phyloP scores from a whole-genome alignment of 306 rosid genomes.

The Dryas drummondii region DNA sequence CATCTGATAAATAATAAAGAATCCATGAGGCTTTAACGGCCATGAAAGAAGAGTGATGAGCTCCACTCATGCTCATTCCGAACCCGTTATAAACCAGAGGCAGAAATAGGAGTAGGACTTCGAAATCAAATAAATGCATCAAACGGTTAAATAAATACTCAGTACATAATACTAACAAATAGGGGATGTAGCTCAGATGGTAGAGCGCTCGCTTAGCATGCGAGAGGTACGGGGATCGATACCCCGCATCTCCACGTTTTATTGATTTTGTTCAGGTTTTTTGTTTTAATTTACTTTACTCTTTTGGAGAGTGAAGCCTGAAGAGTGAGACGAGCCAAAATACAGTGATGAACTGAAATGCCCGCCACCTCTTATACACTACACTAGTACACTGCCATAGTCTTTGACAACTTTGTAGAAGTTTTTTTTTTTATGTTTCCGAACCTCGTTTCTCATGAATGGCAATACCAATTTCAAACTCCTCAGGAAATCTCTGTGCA shows the following conservation, averaged over 20 bases:
- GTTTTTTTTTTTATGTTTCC: background rate
- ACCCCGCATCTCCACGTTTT: conserved; percentile 76
- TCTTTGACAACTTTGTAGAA: background rate
- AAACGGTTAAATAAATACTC: no score
- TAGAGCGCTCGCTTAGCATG: conserved; percentile 99
- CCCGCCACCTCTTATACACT: background rate
- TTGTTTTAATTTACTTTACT: background rate
- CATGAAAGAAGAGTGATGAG: no score
- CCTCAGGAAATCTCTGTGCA: conserved; percentile 17
- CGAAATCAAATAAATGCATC: no score
- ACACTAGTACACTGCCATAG: background rate
- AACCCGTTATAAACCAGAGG: no score
- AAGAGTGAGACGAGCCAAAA: background rate
- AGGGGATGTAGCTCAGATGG: conserved; percentile 97
- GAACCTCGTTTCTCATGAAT: conserved; percentile 30
- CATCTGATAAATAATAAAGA: no score
- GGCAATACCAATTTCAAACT: conserved; percentile 20
- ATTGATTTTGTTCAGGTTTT: background rate
- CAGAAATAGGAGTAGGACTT: no score
- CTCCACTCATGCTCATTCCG: no score
- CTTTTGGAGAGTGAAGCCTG: background rate
- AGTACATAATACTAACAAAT: no score
- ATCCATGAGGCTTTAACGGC: no score
- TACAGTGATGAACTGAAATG: background rate
- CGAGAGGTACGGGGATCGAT: conserved; percentile 95